phyloP scores from a whole-genome alignment of 2,329 filamentous ascomycete species.

The Pseudogymnoascus pannorum region DNA sequence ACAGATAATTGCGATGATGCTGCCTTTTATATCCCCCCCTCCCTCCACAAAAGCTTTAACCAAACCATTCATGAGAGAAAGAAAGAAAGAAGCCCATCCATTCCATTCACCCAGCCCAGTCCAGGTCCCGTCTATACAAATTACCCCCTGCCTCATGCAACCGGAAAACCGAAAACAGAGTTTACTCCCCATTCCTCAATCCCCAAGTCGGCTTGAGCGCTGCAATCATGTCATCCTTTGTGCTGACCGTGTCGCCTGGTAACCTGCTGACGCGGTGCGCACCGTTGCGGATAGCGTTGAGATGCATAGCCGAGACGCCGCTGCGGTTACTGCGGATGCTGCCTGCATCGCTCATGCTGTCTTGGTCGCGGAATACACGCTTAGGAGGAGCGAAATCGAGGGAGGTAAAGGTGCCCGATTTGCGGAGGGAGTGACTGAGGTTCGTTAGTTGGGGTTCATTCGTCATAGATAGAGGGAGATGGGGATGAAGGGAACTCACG shows the following conservation, averaged over 20 bases:
- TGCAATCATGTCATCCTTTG: slow-evolving; percentile 52
- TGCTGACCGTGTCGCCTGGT: slow-evolving; percentile 57
- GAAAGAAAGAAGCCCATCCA: too few relatives aligned
- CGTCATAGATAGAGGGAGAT: too few relatives aligned
- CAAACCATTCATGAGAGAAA: too few relatives aligned
- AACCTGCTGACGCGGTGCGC: slow-evolving; percentile 64
- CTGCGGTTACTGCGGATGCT: slow-evolving; percentile 59
- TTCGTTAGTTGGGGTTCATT: slow-evolving; percentile 24
- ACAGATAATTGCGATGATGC: too few relatives aligned
- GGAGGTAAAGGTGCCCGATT: slow-evolving; percentile 69
- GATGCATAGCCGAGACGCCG: slow-evolving; percentile 52
- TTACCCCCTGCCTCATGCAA: not conserved
- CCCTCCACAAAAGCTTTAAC: too few relatives aligned
- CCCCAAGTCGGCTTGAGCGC: slow-evolving; percentile 33
- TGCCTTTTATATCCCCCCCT: not conserved
- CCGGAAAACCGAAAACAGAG: not conserved
- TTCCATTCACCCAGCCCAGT: not conserved
- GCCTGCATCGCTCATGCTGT: slow-evolving; percentile 56
- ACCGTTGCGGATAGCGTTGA: slow-evolving; percentile 56
- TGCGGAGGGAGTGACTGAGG: slow-evolving; percentile 60
- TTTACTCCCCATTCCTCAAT: slow-evolving; percentile 21
- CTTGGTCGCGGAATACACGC: slow-evolving; percentile 56
- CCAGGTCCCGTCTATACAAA: not conserved
- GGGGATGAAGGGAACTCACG: slow-evolving; percentile 70
- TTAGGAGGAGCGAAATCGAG: slow-evolving; percentile 77